Percentiles rank a stretch among this genome's conserved stretches.
Evolutionary conservation across 495 filamentous ascomycete genomes (phyloP).

Genomic region (Corynascus novoguineensis): DNA sequence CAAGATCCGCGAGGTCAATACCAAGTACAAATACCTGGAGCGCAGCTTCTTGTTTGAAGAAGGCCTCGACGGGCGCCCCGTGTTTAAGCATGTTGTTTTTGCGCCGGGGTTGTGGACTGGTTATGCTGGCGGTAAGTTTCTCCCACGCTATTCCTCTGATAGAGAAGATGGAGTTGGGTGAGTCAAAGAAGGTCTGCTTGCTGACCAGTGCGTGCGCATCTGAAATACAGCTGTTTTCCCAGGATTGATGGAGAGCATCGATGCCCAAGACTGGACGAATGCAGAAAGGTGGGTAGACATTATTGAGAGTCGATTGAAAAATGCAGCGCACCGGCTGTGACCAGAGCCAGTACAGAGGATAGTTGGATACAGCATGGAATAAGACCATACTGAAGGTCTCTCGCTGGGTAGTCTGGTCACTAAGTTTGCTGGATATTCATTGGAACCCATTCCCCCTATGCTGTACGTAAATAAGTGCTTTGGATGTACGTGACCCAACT

Average conservation of each 20-base stretch:
- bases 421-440: no score
- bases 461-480: no score
- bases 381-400: no score
- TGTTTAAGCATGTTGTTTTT: slow-evolving; percentile 93
- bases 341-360: background rate
- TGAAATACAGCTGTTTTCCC: slow-evolving; percentile 73
- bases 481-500: no score
- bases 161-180: no score
- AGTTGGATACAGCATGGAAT: no score
- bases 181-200: background rate
- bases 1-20: slow-evolving; percentile 60
- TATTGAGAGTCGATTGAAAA: slow-evolving; percentile 60
- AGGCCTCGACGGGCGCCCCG: slow-evolving; percentile 75
- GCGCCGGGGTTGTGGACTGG: slow-evolving; percentile 86
- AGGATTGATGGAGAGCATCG: slow-evolving; percentile 77
- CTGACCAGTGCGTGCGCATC: slow-evolving; percentile 16
- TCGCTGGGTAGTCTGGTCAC: no score
- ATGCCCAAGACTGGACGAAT: slow-evolving; percentile 64
- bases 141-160: background rate
- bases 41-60: slow-evolving; percentile 70
- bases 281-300: slow-evolving; percentile 75
- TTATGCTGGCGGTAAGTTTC: slow-evolving; percentile 61
- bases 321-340: slow-evolving; percentile 51
- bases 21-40: slow-evolving; percentile 72
- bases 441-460: no score